Evolutionary conservation across 208 protist species (phyloP), one percentile per base, ranked within the genome.

Genomic region (Acanthamoeba triangularis): DNA sequence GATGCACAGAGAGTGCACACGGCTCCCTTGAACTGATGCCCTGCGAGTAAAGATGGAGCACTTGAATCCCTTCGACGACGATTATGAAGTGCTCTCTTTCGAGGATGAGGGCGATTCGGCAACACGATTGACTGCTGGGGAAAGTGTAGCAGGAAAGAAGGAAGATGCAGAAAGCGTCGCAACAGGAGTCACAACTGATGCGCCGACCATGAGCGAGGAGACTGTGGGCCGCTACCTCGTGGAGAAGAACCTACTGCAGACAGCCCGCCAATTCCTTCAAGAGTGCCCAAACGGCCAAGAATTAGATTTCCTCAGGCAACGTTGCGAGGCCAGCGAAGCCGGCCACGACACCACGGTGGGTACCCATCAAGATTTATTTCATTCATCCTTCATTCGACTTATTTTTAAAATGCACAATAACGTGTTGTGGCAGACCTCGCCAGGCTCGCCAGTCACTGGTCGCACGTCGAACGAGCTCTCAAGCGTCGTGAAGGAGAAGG

Each of bases 261-360:
- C 94, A 0, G 94, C 94, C 20, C 85, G 93, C 52, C 65, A 95
- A 30, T 65, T 95, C 47, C 76, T 87, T 54, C 56, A 69, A 56
- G 94, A 95, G 41, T 63, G 33, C 41, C n/a, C 67, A 52, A 33
- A 78, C 18, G 69, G 69, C 28, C n/a, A 30, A 44, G 76, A 56
- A 8, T 8, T 56, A n/a, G 76, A 49, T 33, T 59, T 49, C 35
- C 23, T 85, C 37, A 35, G 76, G 28, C 52, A 90, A 11, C 6
- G 6, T 54, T 90, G 37, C 41, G 54, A 90, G 14, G 54, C 18
- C n/a, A n/a, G n/a, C n/a, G n/a, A n/a, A 20, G 30, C 44, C 3
- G 20, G 33, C 69, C n/a, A 33, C 16, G 23, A 30, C 23, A 33
- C 44, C n/a, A 44, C 16, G 2, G 11, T 44, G 16, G n/a, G 8